These are phyloP conservation scores for Mycena albidolilacea DNA, from an alignment of 768 basidiomycete species.

Conservation along the genomic window DNA sequence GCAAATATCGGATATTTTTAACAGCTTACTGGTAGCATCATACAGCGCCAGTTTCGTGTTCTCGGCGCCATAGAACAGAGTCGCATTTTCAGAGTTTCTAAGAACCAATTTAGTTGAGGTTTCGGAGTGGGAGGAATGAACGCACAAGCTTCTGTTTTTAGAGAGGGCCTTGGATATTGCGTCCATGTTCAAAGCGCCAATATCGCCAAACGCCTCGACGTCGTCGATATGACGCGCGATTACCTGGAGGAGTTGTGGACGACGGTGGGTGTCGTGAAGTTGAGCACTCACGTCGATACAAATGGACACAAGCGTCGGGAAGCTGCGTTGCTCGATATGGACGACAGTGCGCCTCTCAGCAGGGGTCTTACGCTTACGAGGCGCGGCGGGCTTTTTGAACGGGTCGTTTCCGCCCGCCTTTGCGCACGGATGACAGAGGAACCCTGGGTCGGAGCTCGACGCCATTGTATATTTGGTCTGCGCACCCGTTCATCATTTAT, in stretches of 20 bases:
- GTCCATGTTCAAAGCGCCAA: conserved; percentile 88
- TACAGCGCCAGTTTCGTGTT: conserved; percentile 82
- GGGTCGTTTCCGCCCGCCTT: conserved; percentile 85
- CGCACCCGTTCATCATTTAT: neutral
- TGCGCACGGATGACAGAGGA: conserved; percentile 88
- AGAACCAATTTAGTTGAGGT: conserved; percentile 5
- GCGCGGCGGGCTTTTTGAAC: conserved; percentile 82
- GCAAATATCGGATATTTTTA: neutral
- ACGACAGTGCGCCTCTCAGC: conserved; percentile 79
- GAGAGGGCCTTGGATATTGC: conserved; percentile 87
- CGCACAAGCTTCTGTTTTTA: conserved; percentile 86
- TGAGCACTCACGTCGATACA: conserved; percentile 79
- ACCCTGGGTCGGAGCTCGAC: conserved; percentile 78
- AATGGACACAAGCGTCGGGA: conserved; percentile 80
- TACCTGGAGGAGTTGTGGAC: conserved; percentile 61
- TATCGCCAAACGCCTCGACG: conserved; percentile 90
- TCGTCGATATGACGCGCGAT: conserved; percentile 91
- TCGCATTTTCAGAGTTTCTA: conserved; percentile 85
- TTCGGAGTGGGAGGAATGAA: conserved; percentile 39
- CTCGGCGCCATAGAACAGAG: conserved; percentile 85
- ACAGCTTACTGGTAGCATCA: conserved; percentile 89
- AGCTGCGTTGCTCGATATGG: conserved; percentile 77
- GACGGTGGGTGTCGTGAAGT: neutral
- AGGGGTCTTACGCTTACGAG: conserved; percentile 73
- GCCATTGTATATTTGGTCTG: conserved; percentile 92